A percentile compares a stretch with the other conserved stretches of the same genome.
These are phyloP conservation scores for Solanum piurae DNA, from an alignment of 257 asterid species.

Conservation along the genomic window DNA sequence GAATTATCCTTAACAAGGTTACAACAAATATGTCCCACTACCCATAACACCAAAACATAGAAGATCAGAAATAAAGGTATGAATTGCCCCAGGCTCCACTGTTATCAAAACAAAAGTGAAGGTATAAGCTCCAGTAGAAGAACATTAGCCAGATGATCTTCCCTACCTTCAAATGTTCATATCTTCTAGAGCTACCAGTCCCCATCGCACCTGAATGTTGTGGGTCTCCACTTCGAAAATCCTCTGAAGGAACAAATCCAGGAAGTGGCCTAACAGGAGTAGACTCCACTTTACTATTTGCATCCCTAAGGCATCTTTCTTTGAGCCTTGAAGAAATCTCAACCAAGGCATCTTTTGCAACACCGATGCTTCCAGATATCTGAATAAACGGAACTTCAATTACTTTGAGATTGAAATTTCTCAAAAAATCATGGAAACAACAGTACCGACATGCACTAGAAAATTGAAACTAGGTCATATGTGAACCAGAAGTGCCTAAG, in stretches of 20 bases:
- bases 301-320: constrained; percentile 55
- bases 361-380: constrained; percentile 62
- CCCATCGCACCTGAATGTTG: constrained; percentile 21
- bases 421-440: not conserved
- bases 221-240: constrained; percentile 24
- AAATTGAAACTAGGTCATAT: not conserved
- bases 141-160: not conserved
- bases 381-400: constrained; percentile 16
- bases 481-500: not conserved
- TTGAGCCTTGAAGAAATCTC: constrained; percentile 76
- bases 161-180: constrained; percentile 38
- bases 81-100: not conserved
- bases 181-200: constrained; percentile 48
- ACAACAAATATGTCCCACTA: not conserved
- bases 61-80: not conserved
- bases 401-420: not conserved
- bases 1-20: not conserved
- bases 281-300: constrained; percentile 36
- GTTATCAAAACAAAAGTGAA: not conserved
- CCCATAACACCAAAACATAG: not conserved
- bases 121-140: not conserved
- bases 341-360: constrained; percentile 67
- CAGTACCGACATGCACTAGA: not conserved
- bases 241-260: constrained; percentile 36
- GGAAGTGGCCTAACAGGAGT: constrained; percentile 33